Conservation (phyloP, 768 basidiomycete genomes). For the Suillus sp. region DNA sequence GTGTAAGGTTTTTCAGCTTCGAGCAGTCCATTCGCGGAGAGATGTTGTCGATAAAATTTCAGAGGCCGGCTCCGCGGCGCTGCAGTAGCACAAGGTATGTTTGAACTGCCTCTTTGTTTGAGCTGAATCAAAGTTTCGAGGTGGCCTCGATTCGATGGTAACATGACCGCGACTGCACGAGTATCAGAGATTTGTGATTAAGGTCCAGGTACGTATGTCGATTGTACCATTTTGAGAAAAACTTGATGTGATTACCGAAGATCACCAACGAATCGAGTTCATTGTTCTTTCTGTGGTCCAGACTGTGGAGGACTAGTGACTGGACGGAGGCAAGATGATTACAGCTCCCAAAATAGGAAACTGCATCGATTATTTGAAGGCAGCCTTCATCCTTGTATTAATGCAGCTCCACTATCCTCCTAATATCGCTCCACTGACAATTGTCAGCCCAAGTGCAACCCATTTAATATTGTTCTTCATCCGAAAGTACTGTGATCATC, state of each 20-base stretch:
- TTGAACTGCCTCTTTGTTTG: not conserved
- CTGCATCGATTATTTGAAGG: conserved; percentile 32
- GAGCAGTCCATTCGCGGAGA: not conserved
- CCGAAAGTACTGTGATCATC: conserved; percentile 9
- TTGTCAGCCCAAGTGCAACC: not conserved
- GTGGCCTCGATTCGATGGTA: not conserved
- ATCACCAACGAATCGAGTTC: conserved; percentile 17
- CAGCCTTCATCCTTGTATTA: not conserved
- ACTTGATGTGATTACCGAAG: conserved; percentile 4
- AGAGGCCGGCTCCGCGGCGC: not conserved
- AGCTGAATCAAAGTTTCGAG: not conserved
- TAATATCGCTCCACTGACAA: conserved; percentile 8
- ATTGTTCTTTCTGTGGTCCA: not conserved
- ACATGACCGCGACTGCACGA: not conserved
- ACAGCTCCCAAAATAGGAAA: conserved; percentile 29
- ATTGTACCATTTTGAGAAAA: not conserved
- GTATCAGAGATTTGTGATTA: not conserved
- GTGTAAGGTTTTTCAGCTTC: not conserved
- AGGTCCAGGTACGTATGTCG: not conserved
- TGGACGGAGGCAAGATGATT: not conserved
- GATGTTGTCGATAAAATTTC: not conserved
- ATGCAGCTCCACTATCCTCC: conserved; percentile 17
- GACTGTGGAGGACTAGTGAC: conserved; percentile 1
- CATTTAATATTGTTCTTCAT: not conserved
- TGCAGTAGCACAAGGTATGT: too few relatives aligned